These are phyloP conservation scores for Rosa hybrid DNA, from an alignment of 331 rosid genomes.

Conservation along the genomic window DNA sequence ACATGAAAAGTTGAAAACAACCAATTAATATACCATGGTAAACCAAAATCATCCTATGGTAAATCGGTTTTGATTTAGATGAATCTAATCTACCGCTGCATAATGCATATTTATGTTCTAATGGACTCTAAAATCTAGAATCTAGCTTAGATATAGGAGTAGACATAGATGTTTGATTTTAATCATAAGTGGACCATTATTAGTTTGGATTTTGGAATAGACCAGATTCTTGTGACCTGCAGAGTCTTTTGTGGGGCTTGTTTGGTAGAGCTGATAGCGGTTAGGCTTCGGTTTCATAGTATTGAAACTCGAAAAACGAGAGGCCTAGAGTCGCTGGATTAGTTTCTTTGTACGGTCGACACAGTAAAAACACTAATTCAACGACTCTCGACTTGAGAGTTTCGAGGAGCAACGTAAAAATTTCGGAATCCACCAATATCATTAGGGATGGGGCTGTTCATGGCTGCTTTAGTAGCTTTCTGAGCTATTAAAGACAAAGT, in stretches of 20 bases:
- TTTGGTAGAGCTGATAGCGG: background rate
- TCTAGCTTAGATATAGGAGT: background rate
- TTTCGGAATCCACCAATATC: background rate
- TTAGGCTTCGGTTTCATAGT: background rate
- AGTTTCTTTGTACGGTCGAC: background rate
- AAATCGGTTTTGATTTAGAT: too few relatives aligned
- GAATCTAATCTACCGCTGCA: too few relatives aligned
- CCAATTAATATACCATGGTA: too few relatives aligned
- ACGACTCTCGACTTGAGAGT: background rate
- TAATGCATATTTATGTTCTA: background rate
- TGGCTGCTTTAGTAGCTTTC: background rate
- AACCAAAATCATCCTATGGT: too few relatives aligned
- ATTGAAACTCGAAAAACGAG: background rate
- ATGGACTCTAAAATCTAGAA: background rate
- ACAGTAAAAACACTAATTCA: too few relatives aligned
- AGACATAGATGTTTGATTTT: background rate
- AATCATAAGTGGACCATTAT: background rate
- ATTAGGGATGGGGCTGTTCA: background rate
- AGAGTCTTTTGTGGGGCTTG: background rate
- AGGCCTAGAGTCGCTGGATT: background rate
- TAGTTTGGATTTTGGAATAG: background rate
- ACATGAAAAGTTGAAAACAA: background rate
- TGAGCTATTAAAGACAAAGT: background rate
- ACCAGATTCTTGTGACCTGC: slow-evolving; percentile 9
- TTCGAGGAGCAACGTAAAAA: too few relatives aligned